These are phyloP conservation scores for Penicillium soppii DNA, from an alignment of 495 filamentous ascomycete species.

Conservation along the genomic window DNA sequence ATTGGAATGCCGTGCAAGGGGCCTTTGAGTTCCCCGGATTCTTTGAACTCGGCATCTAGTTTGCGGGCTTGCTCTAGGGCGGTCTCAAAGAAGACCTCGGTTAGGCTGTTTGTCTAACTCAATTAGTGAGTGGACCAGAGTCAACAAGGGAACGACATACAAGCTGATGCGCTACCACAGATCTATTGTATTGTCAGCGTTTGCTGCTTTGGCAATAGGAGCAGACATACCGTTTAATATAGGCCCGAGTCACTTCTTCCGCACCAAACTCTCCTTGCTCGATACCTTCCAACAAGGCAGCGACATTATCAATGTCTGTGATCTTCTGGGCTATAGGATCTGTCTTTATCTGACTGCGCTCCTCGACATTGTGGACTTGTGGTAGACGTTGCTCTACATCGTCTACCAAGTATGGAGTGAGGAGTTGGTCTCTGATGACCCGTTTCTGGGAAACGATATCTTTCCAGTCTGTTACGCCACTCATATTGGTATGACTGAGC, in stretches of 20 bases:
- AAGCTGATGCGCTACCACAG: slow-evolving; percentile 57
- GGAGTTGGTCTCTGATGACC: slow-evolving; percentile 22
- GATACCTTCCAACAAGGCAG: slow-evolving; percentile 30
- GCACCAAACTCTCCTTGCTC: slow-evolving; percentile 42
- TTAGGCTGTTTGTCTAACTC: slow-evolving; percentile 56
- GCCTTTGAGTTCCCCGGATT: slow-evolving; percentile 49
- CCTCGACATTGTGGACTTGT: slow-evolving; percentile 20
- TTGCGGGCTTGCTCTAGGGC: slow-evolving; percentile 56
- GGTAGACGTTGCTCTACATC: slow-evolving; percentile 27
- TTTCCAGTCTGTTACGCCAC: slow-evolving; percentile 24
- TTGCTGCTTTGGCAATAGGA: neutral
- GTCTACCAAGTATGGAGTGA: slow-evolving; percentile 29
- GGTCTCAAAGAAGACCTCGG: slow-evolving; percentile 62
- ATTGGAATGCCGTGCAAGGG: slow-evolving; percentile 67
- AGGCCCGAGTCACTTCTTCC: slow-evolving; percentile 40
- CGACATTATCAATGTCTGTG: slow-evolving; percentile 42
- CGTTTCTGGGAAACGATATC: slow-evolving; percentile 33
- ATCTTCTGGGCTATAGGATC: slow-evolving; percentile 30
- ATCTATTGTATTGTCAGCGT: slow-evolving; percentile 24
- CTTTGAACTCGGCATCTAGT: slow-evolving; percentile 51
- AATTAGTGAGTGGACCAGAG: neutral
- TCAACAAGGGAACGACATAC: slow-evolving; percentile 21
- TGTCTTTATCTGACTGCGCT: slow-evolving; percentile 22
- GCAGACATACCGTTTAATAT: slow-evolving; percentile 49
- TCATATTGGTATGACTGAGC: no score